phyloP scores from a whole-genome alignment of 2,329 filamentous ascomycete genomes.

The Chalaropsis thielavioides region DNA sequence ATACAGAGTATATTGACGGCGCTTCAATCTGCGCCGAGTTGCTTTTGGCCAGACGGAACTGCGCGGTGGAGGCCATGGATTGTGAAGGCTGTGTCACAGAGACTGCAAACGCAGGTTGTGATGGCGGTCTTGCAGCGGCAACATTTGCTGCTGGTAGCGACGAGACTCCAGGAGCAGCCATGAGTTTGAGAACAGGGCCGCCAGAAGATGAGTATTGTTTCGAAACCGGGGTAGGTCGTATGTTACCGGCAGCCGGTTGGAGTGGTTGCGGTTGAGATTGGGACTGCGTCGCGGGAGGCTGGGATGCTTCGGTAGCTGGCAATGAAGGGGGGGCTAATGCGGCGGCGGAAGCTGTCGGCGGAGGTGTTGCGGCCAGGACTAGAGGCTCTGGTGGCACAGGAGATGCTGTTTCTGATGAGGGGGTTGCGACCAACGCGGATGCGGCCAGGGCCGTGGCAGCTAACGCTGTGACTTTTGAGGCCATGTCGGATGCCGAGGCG shows the following conservation, averaged over 20 bases:
- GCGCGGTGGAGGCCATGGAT: not conserved
- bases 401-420: not conserved
- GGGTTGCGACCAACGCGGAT: not conserved
- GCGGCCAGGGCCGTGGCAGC: constrained; percentile 1
- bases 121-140: not conserved
- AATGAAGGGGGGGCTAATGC: not conserved
- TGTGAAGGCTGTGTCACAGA: not conserved
- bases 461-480: not conserved
- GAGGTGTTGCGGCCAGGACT: not conserved
- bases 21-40: constrained; percentile 27
- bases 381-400: not conserved
- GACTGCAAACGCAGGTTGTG: not conserved
- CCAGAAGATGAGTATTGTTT: not conserved
- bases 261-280: not conserved
- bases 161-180: not conserved
- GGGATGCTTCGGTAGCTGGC: not conserved
- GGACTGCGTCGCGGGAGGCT: not conserved
- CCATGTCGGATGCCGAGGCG: not conserved
- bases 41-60: constrained; percentile 22
- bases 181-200: not conserved
- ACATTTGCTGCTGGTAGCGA: not conserved
- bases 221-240: not conserved
- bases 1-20: constrained; percentile 49
- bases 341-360: not conserved
- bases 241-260: not conserved